Conservation (phyloP, 148 eudicot genomes). For the Amaranthus hypochondriacus region DNA sequence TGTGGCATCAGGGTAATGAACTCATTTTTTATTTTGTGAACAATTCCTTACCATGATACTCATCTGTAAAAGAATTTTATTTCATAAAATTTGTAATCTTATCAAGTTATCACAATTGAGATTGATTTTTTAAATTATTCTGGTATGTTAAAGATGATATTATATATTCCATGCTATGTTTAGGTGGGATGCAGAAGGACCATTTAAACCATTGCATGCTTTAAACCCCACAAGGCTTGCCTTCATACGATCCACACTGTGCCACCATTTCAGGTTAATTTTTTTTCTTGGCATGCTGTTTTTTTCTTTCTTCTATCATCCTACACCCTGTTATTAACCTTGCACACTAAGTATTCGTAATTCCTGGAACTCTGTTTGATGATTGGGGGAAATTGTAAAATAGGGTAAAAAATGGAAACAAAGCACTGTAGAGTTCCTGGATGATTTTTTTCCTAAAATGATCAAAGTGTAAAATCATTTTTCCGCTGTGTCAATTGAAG, state of each 20-base stretch:
- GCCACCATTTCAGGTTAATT: conserved; percentile 74
- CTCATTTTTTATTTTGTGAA: not conserved
- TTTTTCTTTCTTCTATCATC: not conserved
- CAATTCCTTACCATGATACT: not conserved
- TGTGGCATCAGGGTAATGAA: not conserved
- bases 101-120: not conserved
- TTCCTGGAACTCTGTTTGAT: conserved; percentile 6
- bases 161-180: conserved; percentile 19
- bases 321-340: not conserved
- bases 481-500: not conserved
- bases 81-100: not conserved
- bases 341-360: not conserved
- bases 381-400: not conserved
- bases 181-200: conserved; percentile 98
- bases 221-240: conserved; percentile 88
- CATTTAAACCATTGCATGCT: conserved; percentile 84
- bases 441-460: not conserved
- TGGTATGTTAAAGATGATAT: not conserved
- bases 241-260: conserved; percentile 79
- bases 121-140: not conserved
- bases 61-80: not conserved
- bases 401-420: not conserved
- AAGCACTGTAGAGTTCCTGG: not conserved
- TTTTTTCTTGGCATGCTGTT: not conserved
- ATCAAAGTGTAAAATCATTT: not conserved